phyloP scores from a whole-genome alignment of 169 alveolate species.

The Eimeria falciformis region DNA sequence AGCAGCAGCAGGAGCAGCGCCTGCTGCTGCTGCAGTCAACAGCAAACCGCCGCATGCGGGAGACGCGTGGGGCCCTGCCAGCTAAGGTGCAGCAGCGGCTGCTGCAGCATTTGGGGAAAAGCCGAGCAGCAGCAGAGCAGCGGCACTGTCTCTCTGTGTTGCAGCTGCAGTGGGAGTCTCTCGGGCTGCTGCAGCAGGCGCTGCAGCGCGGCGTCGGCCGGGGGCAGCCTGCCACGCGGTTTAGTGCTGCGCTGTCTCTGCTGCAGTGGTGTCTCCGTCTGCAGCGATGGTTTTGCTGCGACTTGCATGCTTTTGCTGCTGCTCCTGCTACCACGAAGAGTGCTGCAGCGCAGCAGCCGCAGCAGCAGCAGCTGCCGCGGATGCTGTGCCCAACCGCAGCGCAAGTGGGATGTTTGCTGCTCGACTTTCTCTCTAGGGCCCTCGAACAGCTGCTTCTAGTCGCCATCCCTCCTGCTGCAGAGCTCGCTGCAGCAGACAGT shows the following conservation, averaged over 20 bases:
- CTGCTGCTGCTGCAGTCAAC: background rate
- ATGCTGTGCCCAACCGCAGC: constrained; percentile 56
- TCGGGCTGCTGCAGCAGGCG: constrained; percentile 62
- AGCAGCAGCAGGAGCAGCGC: constrained; percentile 23
- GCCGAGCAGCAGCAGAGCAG: constrained; percentile 68
- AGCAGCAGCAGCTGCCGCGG: constrained; percentile 28
- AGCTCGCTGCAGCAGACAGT: constrained; percentile 19
- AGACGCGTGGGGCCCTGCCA: constrained; percentile 56
- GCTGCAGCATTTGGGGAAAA: constrained; percentile 39
- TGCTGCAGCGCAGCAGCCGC: background rate
- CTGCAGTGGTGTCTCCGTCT: constrained; percentile 70
- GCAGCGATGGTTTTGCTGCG: constrained; percentile 66
- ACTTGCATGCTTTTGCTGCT: constrained; percentile 21
- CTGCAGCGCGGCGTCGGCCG: constrained; percentile 59
- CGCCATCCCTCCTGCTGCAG: constrained; percentile 50
- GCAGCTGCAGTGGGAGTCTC: constrained; percentile 72
- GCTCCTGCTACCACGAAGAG: background rate
- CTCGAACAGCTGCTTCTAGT: constrained; percentile 67
- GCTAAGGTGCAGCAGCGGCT: constrained; percentile 51
- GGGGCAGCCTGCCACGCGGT: constrained; percentile 54
- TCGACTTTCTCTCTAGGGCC: constrained; percentile 46
- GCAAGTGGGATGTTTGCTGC: constrained; percentile 30
- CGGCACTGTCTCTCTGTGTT: constrained; percentile 50
- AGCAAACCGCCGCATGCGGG: constrained; percentile 40
- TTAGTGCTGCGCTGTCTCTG: constrained; percentile 34